Evolutionary conservation across 2,329 filamentous ascomycete genomes (phyloP).

Genomic region (Tolypocladium ovalisporum): DNA sequence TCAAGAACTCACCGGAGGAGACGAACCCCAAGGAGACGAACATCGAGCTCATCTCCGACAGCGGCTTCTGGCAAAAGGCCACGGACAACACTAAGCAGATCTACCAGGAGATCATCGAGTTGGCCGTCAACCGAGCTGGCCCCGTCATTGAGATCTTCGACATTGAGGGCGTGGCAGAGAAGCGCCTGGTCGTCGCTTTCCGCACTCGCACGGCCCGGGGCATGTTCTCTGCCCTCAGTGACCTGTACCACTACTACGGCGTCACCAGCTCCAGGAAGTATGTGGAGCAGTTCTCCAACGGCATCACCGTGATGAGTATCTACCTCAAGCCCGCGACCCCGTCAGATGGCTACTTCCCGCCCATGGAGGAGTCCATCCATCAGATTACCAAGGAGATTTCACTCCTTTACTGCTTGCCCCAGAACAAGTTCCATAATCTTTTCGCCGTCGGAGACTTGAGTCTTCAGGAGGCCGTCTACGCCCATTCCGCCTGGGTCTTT

Average conservation of each 20-base stretch:
- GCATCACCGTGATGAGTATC: conserved; percentile 91
- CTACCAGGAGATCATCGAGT: conserved; percentile 86
- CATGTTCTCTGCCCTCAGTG: conserved; percentile 88
- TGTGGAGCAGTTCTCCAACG: conserved; percentile 97
- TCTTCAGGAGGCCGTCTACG: conserved; percentile 93
- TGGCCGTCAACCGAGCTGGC: conserved; percentile 73
- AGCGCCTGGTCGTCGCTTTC: conserved; percentile 89
- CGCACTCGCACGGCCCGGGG: conserved; percentile 85
- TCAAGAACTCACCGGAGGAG: conserved; percentile 61
- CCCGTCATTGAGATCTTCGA: conserved; percentile 98
- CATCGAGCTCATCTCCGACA: conserved; percentile 84
- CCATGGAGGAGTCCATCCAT: conserved; percentile 89
- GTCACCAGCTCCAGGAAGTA: conserved; percentile 95
- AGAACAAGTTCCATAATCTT: conserved; percentile 87
- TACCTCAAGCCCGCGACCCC: conserved; percentile 69
- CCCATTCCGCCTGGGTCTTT: conserved; percentile 95
- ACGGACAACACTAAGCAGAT: conserved; percentile 92
- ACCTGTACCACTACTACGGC: conserved; percentile 98
- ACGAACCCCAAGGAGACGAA: conserved; percentile 72
- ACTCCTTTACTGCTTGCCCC: conserved; percentile 91
- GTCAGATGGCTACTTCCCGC: conserved; percentile 47
- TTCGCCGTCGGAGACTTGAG: conserved; percentile 82
- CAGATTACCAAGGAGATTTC: conserved; percentile 99
- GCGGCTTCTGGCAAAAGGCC: conserved; percentile 89
- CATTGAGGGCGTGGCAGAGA: conserved; percentile 82